A percentile compares a stretch with the other conserved stretches of the same genome.
Evolutionary conservation across 1,284 basidiomycete species (phyloP).

Genomic region (Ustilago curta): DNA sequence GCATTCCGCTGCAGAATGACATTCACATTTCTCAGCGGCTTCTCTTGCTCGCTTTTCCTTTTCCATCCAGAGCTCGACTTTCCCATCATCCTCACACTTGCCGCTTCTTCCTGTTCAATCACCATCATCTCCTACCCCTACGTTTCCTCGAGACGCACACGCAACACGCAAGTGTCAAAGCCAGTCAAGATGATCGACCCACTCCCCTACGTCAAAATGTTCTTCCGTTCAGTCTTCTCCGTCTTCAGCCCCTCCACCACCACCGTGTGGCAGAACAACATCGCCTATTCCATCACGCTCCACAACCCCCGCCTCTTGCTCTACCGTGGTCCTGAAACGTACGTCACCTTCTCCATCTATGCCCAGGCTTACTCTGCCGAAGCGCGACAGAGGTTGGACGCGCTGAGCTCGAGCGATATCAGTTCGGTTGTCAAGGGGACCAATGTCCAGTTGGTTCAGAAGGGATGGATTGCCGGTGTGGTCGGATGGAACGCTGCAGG

Average conservation of each 20-base stretch:
- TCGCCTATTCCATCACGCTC: slow-evolving; percentile 49
- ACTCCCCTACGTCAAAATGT: slow-evolving; percentile 41
- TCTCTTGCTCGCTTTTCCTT: neutral
- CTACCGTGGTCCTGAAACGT: slow-evolving; percentile 58
- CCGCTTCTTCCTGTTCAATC: neutral
- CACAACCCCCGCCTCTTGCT: slow-evolving; percentile 54
- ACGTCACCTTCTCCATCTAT: slow-evolving; percentile 53
- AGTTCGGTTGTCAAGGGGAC: slow-evolving; percentile 24
- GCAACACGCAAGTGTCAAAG: too few species aligned
- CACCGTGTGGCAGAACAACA: slow-evolving; percentile 47
- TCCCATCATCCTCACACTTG: too few species aligned
- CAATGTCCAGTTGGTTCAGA: slow-evolving; percentile 52
- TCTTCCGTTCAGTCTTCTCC: slow-evolving; percentile 46
- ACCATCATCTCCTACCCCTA: too few species aligned
- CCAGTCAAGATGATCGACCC: slow-evolving; percentile 39
- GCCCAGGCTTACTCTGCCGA: slow-evolving; percentile 47
- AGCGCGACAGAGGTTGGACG: slow-evolving; percentile 36
- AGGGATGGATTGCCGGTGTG: slow-evolving; percentile 58
- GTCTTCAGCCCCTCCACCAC: slow-evolving; percentile 46
- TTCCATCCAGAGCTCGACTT: neutral
- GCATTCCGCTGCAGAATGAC: slow-evolving; percentile 5
- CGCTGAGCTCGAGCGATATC: slow-evolving; percentile 20
- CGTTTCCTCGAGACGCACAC: neutral
- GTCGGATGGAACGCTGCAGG: slow-evolving; percentile 56
- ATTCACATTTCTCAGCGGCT: neutral